A percentile compares a stretch with the other conserved stretches of the same genome.
Evolutionary conservation across 305 asterid species (phyloP).

Genomic region (Fraxinus albicans): DNA sequence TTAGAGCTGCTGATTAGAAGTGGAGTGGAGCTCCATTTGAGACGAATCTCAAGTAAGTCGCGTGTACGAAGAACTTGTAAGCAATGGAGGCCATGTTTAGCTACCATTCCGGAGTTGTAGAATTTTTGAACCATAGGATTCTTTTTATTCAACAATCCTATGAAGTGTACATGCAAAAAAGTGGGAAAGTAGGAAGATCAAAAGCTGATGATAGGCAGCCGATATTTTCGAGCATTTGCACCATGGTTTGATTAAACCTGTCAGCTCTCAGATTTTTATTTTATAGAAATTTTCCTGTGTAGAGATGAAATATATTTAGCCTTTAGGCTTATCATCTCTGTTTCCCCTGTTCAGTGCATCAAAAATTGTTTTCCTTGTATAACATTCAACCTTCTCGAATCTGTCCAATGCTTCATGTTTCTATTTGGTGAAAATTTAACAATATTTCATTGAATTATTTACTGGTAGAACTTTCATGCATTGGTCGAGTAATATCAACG

Average conservation of each 20-base stretch:
- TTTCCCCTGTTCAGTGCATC: neutral
- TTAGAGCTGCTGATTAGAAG: slow-evolving; percentile 6
- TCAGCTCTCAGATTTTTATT: neutral
- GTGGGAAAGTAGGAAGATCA: neutral
- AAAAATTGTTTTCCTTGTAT: neutral
- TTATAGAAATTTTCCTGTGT: neutral
- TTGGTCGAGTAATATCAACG: slow-evolving; percentile 4
- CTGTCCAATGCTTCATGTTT: neutral
- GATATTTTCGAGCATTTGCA: neutral
- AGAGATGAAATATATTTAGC: neutral
- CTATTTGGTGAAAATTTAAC: slow-evolving; percentile 14
- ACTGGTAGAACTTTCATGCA: slow-evolving; percentile 25
- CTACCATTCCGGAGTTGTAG: slow-evolving; percentile 38
- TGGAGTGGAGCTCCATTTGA: slow-evolving; percentile 23
- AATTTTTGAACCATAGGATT: neutral
- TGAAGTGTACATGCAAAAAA: neutral
- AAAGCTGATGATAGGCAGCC: neutral
- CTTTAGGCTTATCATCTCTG: neutral
- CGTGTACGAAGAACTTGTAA: neutral
- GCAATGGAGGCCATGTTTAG: slow-evolving; percentile 23
- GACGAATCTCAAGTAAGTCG: slow-evolving; percentile 5
- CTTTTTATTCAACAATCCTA: neutral
- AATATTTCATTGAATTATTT: slow-evolving; percentile 26
- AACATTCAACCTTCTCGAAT: neutral
- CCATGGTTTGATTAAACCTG: neutral